Conservation (phyloP, 2,329 filamentous ascomycete species). For the Neocatenulostroma microsporum region DNA sequence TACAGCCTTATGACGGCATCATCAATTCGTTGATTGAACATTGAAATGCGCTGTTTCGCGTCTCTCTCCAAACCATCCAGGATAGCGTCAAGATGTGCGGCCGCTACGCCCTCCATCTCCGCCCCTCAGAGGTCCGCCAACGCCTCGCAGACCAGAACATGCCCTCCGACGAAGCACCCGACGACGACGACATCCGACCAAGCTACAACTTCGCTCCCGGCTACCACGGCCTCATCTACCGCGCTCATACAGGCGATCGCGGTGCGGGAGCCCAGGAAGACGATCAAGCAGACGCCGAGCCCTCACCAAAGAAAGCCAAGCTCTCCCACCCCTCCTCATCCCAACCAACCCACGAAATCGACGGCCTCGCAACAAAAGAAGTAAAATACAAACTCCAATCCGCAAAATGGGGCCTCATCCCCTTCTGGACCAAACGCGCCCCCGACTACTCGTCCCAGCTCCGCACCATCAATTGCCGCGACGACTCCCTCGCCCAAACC, state of each 20-base stretch:
- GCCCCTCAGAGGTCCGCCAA: constrained; percentile 65
- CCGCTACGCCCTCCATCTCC: constrained; percentile 51
- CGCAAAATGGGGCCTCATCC: constrained; percentile 95
- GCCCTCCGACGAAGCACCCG: constrained; percentile 61
- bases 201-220: constrained; percentile 92
- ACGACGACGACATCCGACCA: constrained; percentile 63
- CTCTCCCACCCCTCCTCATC: constrained; percentile 12
- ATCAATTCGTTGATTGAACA: no score
- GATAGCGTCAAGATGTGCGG: constrained; percentile 51
- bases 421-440: constrained; percentile 83
- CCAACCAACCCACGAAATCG: constrained; percentile 12
- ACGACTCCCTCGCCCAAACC: constrained; percentile 69
- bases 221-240: constrained; percentile 76
- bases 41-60: no score
- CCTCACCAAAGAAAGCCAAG: constrained; percentile 19
- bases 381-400: constrained; percentile 73
- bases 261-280: constrained; percentile 39
- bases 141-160: constrained; percentile 68
- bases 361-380: constrained; percentile 24
- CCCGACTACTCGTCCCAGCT: constrained; percentile 70
- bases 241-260: constrained; percentile 60
- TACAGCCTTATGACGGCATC: constrained; percentile 1
- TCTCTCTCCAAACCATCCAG: not conserved
- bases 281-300: constrained; percentile 16
- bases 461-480: constrained; percentile 91